A percentile compares a stretch with the other conserved stretches of the same genome.
phyloP scores from a whole-genome alignment of 2,329 filamentous ascomycete species.

The Hypoxylon sp. region DNA sequence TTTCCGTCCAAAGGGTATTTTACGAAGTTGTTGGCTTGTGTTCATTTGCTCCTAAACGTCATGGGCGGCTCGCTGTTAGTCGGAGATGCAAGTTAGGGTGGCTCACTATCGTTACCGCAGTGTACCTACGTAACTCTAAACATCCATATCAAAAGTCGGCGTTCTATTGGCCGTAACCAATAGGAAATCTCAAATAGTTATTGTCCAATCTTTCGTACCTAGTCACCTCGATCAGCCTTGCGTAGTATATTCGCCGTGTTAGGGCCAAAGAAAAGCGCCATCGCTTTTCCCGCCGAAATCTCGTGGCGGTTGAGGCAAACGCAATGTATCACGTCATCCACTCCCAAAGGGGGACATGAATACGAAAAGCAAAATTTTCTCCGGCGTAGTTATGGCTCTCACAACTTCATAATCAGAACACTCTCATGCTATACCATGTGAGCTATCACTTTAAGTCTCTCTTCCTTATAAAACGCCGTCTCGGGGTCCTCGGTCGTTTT shows the following conservation, averaged over 20 bases:
- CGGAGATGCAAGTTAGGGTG: slow-evolving; percentile 23
- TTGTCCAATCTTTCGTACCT: neutral
- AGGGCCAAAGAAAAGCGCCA: neutral
- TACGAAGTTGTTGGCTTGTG: slow-evolving; percentile 22
- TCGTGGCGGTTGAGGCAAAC: neutral
- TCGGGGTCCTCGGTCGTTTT: slow-evolving; percentile 21
- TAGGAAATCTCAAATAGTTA: neutral
- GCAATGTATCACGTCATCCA: slow-evolving; percentile 16
- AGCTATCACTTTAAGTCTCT: slow-evolving; percentile 35
- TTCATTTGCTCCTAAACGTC: slow-evolving; percentile 20
- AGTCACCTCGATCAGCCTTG: neutral
- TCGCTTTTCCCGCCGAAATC: slow-evolving; percentile 7
- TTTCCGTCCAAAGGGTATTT: slow-evolving; percentile 2
- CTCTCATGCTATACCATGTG: slow-evolving; percentile 41
- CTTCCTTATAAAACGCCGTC: slow-evolving; percentile 6
- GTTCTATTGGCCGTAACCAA: slow-evolving; percentile 13
- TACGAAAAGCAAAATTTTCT: slow-evolving; percentile 17
- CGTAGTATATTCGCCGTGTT: slow-evolving; percentile 6
- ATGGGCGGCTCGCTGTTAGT: slow-evolving; percentile 19
- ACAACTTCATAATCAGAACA: slow-evolving; percentile 14
- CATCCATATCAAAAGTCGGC: slow-evolving; percentile 33
- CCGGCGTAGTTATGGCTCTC: slow-evolving; percentile 2
- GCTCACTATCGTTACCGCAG: slow-evolving; percentile 39
- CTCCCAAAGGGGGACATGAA: slow-evolving; percentile 9
- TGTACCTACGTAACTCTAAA: slow-evolving; percentile 40